phyloP scores from a whole-genome alignment of 2,329 filamentous ascomycete species.

The Apiospora hydei region DNA sequence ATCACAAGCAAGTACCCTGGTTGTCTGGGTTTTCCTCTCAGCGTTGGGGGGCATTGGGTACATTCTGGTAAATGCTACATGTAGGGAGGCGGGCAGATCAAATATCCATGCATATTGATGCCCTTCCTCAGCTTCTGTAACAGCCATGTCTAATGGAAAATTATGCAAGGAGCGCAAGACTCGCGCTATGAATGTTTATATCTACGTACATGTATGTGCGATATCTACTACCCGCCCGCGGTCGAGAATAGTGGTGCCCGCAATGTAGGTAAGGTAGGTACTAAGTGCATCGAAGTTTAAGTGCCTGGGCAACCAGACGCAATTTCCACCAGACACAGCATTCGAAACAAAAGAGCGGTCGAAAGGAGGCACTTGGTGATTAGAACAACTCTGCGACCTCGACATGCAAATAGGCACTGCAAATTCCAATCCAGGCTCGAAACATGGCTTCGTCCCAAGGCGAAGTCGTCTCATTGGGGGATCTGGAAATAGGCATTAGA shows the following conservation, averaged over 20 bases:
- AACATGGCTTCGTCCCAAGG: neutral
- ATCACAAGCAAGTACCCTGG: constrained; percentile 15
- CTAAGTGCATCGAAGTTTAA: neutral
- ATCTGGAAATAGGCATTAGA: constrained; percentile 10
- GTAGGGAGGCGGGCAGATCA: neutral
- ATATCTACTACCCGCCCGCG: too few relatives aligned
- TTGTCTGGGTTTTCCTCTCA: neutral
- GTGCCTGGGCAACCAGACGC: constrained; percentile 7
- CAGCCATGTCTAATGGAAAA: neutral
- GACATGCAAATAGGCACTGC: neutral
- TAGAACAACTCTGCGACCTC: neutral
- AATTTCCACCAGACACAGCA: constrained; percentile 8
- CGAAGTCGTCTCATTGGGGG: neutral
- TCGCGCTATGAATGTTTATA: neutral
- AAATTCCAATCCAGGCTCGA: neutral
- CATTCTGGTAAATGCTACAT: neutral
- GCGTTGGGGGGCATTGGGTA: neutral
- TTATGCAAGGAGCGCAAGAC: neutral
- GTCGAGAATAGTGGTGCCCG: neutral
- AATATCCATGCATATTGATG: neutral
- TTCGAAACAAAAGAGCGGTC: neutral
- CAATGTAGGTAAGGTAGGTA: neutral
- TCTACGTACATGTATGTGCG: neutral
- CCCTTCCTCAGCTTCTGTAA: neutral
- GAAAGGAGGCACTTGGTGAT: neutral